A percentile compares a stretch with the other conserved stretches of the same genome.
Evolutionary conservation across 202 grass and related monocot species (phyloP).

Genomic region (Carex sylvatica): DNA sequence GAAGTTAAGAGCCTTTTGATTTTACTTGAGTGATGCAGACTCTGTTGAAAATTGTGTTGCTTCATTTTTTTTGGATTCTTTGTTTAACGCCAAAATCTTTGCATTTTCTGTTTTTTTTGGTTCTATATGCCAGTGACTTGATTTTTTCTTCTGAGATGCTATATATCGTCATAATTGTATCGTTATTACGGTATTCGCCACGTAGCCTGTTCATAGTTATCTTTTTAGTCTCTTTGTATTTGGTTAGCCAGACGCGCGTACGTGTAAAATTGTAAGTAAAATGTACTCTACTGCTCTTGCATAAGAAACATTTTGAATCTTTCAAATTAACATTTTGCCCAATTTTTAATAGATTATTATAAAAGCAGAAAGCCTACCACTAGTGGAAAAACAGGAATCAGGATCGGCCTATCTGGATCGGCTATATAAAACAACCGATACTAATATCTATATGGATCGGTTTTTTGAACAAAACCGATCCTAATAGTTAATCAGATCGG

Average conservation of each 20-base stretch:
- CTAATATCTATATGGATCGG: too few species aligned
- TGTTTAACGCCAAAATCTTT: constrained; percentile 1
- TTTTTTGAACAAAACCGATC: too few species aligned
- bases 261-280: too few species aligned
- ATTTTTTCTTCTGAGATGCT: not conserved
- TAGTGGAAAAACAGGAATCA: too few species aligned
- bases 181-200: too few species aligned
- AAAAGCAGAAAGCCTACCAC: not conserved
- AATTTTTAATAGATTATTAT: too few species aligned
- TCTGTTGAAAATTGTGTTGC: constrained; percentile 10
- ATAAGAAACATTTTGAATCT: not conserved
- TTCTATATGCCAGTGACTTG: not conserved
- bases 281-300: too few species aligned
- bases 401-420: too few species aligned
- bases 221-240: not conserved
- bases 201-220: too few species aligned
- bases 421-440: too few species aligned
- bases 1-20: not conserved
- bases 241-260: not conserved
- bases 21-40: constrained; percentile 1
- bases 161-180: not conserved
- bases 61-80: constrained; percentile 21
- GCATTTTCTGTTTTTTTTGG: not conserved
- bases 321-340: not conserved
- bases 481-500: too few species aligned